Evolutionary conservation across 768 basidiomycete species (phyloP).

Genomic region (Russula abietina): DNA sequence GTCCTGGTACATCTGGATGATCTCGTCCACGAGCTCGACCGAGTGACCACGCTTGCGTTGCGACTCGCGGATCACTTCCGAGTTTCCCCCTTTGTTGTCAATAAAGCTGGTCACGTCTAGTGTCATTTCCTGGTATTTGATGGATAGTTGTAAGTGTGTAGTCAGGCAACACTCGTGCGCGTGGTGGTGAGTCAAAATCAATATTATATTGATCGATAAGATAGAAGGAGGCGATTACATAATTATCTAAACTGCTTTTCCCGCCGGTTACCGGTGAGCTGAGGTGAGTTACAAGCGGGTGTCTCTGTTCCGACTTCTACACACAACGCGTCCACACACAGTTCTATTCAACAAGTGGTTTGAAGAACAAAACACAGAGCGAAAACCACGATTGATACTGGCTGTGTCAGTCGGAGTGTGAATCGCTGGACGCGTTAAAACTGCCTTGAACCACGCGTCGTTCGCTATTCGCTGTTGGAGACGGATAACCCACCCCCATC

Average conservation of each 20-base stretch:
- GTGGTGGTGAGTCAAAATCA: background rate
- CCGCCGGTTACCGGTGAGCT: background rate
- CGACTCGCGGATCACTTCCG: constrained; percentile 83
- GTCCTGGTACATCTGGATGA: constrained; percentile 84
- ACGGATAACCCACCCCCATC: constrained; percentile 1
- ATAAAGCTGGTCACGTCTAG: constrained; percentile 77
- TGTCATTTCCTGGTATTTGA: constrained; percentile 48
- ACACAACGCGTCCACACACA: background rate
- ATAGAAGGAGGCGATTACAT: constrained; percentile 1
- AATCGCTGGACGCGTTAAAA: constrained; percentile 10
- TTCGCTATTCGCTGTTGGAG: background rate
- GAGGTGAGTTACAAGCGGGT: background rate
- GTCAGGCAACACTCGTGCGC: background rate
- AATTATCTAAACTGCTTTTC: background rate
- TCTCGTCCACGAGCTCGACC: constrained; percentile 90
- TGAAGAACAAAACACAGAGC: background rate
- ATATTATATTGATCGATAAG: constrained; percentile 16
- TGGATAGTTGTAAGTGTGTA: constrained; percentile 1
- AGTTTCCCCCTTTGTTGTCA: constrained; percentile 86
- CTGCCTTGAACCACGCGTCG: background rate
- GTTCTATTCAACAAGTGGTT: background rate
- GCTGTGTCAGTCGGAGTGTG: constrained; percentile 16
- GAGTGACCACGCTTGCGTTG: constrained; percentile 86
- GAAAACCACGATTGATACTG: background rate
- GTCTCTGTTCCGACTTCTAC: background rate